Base-by-base conservation (phyloP, 2,329 filamentous ascomycete species). In the Talaromyces albobiverticillius region DNA sequence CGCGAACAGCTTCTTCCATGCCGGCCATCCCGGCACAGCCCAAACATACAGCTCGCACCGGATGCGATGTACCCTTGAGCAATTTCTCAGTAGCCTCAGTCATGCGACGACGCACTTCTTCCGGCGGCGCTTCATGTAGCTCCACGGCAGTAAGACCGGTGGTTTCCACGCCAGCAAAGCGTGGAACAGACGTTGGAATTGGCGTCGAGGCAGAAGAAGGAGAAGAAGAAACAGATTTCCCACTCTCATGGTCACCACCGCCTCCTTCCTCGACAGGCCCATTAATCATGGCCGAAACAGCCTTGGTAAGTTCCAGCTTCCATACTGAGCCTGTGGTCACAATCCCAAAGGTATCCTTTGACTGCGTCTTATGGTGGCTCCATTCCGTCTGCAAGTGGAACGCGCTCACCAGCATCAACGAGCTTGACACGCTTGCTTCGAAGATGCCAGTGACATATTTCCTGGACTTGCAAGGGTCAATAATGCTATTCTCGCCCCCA, bases 11-110 rank as follows among this genome's bases (percentile, higher is more conserved):
- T 38, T 83, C 78, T 62, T 94, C 88, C 72, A 96, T 80, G 0
- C 91, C 92, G 1, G 87, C 86, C 92, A 96, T 96, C 0, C 91
- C 92, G 2, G 89, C 92, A 68, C 92, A 96, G 0, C 92, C 92
- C 76, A 96, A 81, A 64, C 90, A 88, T 7, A 96, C 82, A 22
- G 85, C 88, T 4, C 78, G 76, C 0, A 92, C 81, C 3, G 77
- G 74, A 0, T 79, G 54, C 6, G 61, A 54, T 8, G 65, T 73
- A 11, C 76, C 76, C 7, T 66, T 68, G 25, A 95, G 71, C 23
- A 96, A 73, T 48, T 79, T 76, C 67, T 79, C 82, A 0, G 89
- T 88, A 0, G 91, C 90, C 14, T 83, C 79, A 60, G 79, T 84
- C 66, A 96, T 83, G 63, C 83, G 85, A 56, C 68, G 68, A 34